Conservation (phyloP, 2,329 filamentous ascomycete species). For the Colletotrichum tabaci region DNA sequence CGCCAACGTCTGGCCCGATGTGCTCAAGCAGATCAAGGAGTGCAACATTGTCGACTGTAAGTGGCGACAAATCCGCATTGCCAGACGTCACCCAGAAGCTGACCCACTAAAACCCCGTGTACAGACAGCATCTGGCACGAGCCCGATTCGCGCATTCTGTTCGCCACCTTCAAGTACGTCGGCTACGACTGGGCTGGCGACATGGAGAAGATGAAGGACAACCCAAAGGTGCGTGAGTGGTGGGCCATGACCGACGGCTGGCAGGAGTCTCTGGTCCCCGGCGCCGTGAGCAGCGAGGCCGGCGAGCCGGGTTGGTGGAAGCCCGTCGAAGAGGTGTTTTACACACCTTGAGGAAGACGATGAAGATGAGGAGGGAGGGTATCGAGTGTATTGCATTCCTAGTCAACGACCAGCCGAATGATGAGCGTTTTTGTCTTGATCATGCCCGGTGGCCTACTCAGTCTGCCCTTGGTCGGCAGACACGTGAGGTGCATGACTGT, state of each 20-base stretch:
- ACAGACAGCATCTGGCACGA: slow-evolving; percentile 83
- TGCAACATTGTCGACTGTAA: slow-evolving; percentile 82
- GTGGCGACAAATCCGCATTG: slow-evolving; percentile 44
- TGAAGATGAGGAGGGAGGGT: not conserved
- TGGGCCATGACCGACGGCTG: slow-evolving; percentile 85
- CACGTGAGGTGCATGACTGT: not conserved
- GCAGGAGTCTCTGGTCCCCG: slow-evolving; percentile 76
- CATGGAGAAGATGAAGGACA: slow-evolving; percentile 82
- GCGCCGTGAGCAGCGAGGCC: slow-evolving; percentile 70
- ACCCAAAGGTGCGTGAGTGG: slow-evolving; percentile 82
- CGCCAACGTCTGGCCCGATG: slow-evolving; percentile 82
- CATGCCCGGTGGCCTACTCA: not conserved
- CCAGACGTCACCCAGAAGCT: not conserved
- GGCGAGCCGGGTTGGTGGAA: slow-evolving; percentile 79
- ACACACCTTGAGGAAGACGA: slow-evolving; percentile 59
- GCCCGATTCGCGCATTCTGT: slow-evolving; percentile 73
- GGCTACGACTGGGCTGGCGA: slow-evolving; percentile 80
- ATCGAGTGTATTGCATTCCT: slow-evolving; percentile 33
- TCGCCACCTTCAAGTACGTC: slow-evolving; percentile 85
- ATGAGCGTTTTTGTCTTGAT: slow-evolving; percentile 27
- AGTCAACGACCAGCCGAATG: slow-evolving; percentile 35
- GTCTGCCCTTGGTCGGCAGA: slow-evolving; percentile 1
- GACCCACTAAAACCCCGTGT: not conserved
- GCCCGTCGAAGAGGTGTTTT: slow-evolving; percentile 78
- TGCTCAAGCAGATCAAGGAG: slow-evolving; percentile 81